phyloP scores from a whole-genome alignment of 345 rosid species.

The Pistacia integerrima region DNA sequence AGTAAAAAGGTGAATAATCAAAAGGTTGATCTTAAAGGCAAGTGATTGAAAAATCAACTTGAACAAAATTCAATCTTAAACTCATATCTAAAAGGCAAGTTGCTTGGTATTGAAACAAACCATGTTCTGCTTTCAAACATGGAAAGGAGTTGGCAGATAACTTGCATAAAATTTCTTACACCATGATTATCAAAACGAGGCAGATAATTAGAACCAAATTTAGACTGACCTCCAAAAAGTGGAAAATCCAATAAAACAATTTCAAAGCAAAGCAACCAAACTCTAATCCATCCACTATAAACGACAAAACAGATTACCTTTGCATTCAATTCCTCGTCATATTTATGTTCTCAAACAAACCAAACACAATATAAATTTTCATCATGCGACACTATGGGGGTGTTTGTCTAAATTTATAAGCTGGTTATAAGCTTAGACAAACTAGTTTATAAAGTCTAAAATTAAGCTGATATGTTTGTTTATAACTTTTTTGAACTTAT shows the following conservation, averaged over 20 bases:
- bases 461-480: too few species aligned
- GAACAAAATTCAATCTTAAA: constrained; percentile 4
- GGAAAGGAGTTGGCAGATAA: neutral
- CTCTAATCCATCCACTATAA: neutral
- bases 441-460: too few species aligned
- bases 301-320: constrained; percentile 7
- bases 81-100: neutral
- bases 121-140: neutral
- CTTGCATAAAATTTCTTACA: neutral
- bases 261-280: neutral
- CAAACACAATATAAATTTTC: neutral
- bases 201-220: neutral
- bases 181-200: too few species aligned
- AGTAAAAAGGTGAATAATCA: neutral
- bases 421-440: too few species aligned
- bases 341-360: neutral
- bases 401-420: too few species aligned
- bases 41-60: too few species aligned
- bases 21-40: neutral
- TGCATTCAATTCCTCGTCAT: neutral
- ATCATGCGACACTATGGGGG: neutral
- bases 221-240: neutral
- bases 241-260: neutral
- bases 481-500: too few species aligned
- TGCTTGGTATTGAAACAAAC: neutral